phyloP scores from a whole-genome alignment of 176 grass and related monocot species.

The Guadua angustifolia region DNA sequence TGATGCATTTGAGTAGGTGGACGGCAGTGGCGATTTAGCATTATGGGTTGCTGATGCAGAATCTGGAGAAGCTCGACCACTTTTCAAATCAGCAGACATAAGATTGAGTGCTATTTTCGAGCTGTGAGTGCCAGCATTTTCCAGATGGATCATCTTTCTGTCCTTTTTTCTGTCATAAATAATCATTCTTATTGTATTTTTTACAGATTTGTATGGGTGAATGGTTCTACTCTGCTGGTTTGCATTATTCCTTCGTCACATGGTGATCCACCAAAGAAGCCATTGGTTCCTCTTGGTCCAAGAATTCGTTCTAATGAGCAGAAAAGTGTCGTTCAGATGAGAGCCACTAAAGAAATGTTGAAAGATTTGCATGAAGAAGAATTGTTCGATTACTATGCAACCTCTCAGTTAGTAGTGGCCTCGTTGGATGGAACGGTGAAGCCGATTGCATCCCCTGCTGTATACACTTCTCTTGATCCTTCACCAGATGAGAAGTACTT shows the following conservation, averaged over 20 bases:
- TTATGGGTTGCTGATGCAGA: conserved; percentile 75
- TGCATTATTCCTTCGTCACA: conserved; percentile 65
- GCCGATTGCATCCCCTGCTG: conserved; percentile 55
- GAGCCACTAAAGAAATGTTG: conserved; percentile 72
- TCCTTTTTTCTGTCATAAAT: conserved; percentile 6
- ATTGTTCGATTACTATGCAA: conserved; percentile 79
- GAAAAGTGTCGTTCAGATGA: conserved; percentile 67
- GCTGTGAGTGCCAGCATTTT: conserved; percentile 48
- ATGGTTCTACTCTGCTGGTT: conserved; percentile 64
- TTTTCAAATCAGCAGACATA: conserved; percentile 63
- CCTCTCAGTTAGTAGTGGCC: conserved; percentile 62
- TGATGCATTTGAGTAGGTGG: conserved; percentile 54
- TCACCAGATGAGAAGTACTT: conserved; percentile 83
- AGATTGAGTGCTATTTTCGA: conserved; percentile 76
- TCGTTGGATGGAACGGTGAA: conserved; percentile 64
- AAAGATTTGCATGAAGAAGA: conserved; percentile 79
- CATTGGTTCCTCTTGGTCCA: conserved; percentile 62
- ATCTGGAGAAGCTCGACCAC: conserved; percentile 63
- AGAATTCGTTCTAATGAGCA: conserved; percentile 82
- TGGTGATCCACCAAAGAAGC: conserved; percentile 68
- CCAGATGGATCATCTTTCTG: neutral
- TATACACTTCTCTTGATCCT: conserved; percentile 77
- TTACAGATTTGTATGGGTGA: conserved; percentile 78
- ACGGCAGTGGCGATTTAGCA: conserved; percentile 55
- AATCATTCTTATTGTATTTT: conserved; percentile 12